Conservation (phyloP, 495 filamentous ascomycete genomes). For the Pyronema domesticum region DNA sequence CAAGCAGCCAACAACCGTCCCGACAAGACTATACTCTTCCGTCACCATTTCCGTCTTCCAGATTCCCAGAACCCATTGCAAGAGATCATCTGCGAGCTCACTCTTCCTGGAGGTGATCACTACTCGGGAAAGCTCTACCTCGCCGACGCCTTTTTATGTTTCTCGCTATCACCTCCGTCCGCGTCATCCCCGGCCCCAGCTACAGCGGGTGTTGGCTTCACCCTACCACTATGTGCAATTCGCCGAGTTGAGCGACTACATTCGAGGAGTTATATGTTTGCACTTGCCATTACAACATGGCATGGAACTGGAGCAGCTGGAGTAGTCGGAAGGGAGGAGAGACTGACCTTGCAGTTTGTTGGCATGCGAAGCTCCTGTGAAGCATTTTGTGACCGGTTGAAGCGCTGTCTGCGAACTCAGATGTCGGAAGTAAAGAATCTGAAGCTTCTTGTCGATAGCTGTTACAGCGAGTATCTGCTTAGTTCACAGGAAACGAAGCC, state of each 20-base stretch:
- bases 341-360: slow-evolving; percentile 74
- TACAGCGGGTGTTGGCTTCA: slow-evolving; percentile 93
- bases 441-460: slow-evolving; percentile 56
- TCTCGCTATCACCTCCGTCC: slow-evolving; percentile 80
- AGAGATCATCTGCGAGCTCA: slow-evolving; percentile 89
- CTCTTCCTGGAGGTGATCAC: slow-evolving; percentile 61
- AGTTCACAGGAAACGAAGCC: slow-evolving; percentile 28
- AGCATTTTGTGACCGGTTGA: slow-evolving; percentile 86
- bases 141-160: slow-evolving; percentile 86
- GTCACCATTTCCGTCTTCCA: slow-evolving; percentile 88
- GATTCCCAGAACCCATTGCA: slow-evolving; percentile 78
- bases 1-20: slow-evolving; percentile 50
- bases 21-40: slow-evolving; percentile 82
- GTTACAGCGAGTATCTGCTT: slow-evolving; percentile 87
- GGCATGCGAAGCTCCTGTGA: slow-evolving; percentile 80
- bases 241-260: slow-evolving; percentile 81
- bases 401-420: slow-evolving; percentile 65
- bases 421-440: slow-evolving; percentile 75
- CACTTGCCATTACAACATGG: slow-evolving; percentile 89
- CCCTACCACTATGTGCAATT: slow-evolving; percentile 80
- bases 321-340: slow-evolving; percentile 42
- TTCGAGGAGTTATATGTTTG: slow-evolving; percentile 78
- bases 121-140: slow-evolving; percentile 89
- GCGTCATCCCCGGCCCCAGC: slow-evolving; percentile 50
- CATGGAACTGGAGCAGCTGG: slow-evolving; percentile 46